These are phyloP conservation scores for Starmerella ratchasimensis DNA, from an alignment of 805 yeast genomes.

Conservation along the genomic window DNA sequence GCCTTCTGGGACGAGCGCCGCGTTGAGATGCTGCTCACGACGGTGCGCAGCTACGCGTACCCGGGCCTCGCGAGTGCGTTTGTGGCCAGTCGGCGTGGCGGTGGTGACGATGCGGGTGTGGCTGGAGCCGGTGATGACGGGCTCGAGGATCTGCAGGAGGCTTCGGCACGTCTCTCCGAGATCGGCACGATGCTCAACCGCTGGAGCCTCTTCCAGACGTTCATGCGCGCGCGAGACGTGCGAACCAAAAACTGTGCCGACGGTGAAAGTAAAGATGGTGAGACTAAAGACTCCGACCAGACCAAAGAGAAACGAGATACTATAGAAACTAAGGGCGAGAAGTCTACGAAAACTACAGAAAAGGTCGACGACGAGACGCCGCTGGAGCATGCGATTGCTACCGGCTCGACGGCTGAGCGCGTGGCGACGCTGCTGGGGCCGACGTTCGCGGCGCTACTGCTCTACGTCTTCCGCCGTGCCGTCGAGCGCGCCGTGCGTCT, in stretches of 20 bases:
- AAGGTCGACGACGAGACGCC: conserved; percentile 31
- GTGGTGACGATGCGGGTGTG: neutral
- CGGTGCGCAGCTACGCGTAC: conserved; percentile 41
- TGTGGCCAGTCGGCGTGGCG: neutral
- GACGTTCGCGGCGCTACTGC: conserved; percentile 47
- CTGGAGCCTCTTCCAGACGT: conserved; percentile 53
- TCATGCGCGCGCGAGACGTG: conserved; percentile 33
- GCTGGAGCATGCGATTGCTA: conserved; percentile 31
- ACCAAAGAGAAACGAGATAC: too few species aligned
- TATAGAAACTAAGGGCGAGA: too few species aligned
- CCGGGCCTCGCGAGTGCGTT: conserved; percentile 30
- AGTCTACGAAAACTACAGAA: too few species aligned
- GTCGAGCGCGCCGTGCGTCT: conserved; percentile 66
- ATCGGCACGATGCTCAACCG: conserved; percentile 63
- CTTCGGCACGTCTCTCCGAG: conserved; percentile 57
- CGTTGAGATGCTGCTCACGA: conserved; percentile 41
- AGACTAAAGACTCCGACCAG: neutral
- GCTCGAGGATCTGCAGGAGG: conserved; percentile 38
- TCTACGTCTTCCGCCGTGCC: conserved; percentile 61
- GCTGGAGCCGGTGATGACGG: conserved; percentile 23
- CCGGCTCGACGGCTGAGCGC: conserved; percentile 44
- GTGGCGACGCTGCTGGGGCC: conserved; percentile 41
- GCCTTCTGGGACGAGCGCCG: conserved; percentile 66
- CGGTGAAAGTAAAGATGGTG: neutral
- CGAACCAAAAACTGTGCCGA: too few species aligned